Evolutionary conservation across 2,329 filamentous ascomycete genomes (phyloP), one percentile per base, ranked within the genome.

Genomic region (Claviceps sp.): DNA sequence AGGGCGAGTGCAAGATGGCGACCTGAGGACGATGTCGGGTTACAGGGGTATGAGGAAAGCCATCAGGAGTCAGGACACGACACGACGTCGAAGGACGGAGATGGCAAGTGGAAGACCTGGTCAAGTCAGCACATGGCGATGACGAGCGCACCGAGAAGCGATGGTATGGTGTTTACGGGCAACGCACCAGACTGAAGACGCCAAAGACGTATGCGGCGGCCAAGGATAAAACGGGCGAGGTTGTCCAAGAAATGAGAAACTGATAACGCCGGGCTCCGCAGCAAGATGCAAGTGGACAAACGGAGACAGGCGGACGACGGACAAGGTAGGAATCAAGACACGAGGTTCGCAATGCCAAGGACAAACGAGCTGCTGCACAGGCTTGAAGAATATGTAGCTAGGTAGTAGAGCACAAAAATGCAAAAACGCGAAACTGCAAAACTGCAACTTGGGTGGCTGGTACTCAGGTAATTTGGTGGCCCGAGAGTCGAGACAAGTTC

Each of bases 1-100:
- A 16, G 26, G 38, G 22, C 16, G 16, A 16, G 24, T 45, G 3
- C 5, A 16, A 24, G 3, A 22, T 22, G 18, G 34, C 34, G 18
- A 46, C 36, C 45, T 42, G 42, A 9, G 18, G 43, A 40, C n/a
- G 11, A 8, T 40, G 3, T 55, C 37, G 22, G 55, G 58, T 54
- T 62, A 66, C 50, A 55, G 54, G 54, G 56, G 57, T 59, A 50
- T 61, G 57, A 58, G 53, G 54, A 57, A 58, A 60, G 61, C 63
- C 65, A 67, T 67, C 54, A 56, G 61, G 41, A 30, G 67, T 67
- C 54, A 56, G 61, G 41, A 30, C 14, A 8, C 18, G 24, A 8
- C 14, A 8, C 18, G 24, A 8, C 14, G 18, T 48, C 30, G 26
- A 43, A 22, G 22, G 20, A 43, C 18, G 43, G 42, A n/a, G 52